These are phyloP conservation scores for Candida hungchunana DNA, from an alignment of 805 yeast species.

Conservation along the genomic window DNA sequence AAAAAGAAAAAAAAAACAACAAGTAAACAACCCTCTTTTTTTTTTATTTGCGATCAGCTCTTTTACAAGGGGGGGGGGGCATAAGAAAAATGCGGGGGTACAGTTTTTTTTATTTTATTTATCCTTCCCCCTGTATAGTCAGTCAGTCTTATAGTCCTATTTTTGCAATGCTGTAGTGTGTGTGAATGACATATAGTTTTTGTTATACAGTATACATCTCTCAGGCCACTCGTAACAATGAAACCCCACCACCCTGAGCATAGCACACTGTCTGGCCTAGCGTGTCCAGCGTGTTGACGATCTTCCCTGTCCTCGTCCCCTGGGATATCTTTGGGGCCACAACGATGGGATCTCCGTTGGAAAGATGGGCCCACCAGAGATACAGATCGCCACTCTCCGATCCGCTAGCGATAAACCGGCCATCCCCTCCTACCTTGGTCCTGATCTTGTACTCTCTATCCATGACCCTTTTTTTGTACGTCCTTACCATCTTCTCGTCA, in stretches of 20 bases:
- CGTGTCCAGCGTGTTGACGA: conserved; percentile 1
- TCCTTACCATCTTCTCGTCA: background rate
- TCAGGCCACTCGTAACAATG: background rate
- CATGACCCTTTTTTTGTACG: background rate
- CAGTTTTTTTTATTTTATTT: too few relatives aligned
- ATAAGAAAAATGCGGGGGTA: too few relatives aligned
- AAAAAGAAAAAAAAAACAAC: too few relatives aligned
- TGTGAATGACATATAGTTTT: background rate
- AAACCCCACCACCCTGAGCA: background rate
- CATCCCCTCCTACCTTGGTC: background rate
- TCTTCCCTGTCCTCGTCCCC: background rate
- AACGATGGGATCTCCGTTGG: background rate
- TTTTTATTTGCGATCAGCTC: too few relatives aligned
- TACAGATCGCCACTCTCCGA: conserved; percentile 13
- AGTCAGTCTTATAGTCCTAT: too few relatives aligned
- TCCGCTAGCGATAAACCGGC: conserved; percentile 7
- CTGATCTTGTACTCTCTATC: conserved; percentile 16
- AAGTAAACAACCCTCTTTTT: too few relatives aligned
- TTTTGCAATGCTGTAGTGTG: too few relatives aligned
- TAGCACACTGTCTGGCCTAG: background rate
- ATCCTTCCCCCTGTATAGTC: too few relatives aligned
- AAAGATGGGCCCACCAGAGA: conserved; percentile 1
- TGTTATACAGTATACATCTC: background rate
- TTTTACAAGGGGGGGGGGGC: too few relatives aligned
- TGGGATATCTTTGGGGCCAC: background rate